Base-by-base conservation (phyloP, 2,329 filamentous ascomycete genomes). In the Fusarium anthophilum region DNA sequence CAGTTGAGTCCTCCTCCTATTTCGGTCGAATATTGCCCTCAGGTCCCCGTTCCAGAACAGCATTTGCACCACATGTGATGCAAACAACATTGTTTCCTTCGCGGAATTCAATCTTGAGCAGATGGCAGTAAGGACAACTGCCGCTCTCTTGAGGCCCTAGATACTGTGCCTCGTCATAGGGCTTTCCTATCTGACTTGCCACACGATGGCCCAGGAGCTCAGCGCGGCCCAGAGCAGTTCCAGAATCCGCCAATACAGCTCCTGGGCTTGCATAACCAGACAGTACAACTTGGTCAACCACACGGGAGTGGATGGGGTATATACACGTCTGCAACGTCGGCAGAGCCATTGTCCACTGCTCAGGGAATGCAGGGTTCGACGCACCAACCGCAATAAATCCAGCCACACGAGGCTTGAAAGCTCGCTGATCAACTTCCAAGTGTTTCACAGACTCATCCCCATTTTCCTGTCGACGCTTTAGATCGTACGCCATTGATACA, bases 401-500 rank as follows among this genome's bases (percentile, higher is more conserved):
- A 15, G 44, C 24, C 4, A 47, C 44, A 11, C 24, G 44, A 28
- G 44, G 24, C 13, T 28, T 47, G 18, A 47, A 2, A 24, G 4
- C 24, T 10, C 44, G 44, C 0, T 5, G 44, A 28, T 47, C 12
- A 14, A 28, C 0, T 10, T 47, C 7, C 3, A 15, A 4, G 24
- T 47, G 8, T 47, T 28, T 47, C 0, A 22, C 44, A 47, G 44
- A 28, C 24, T 10, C 18, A 22, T 47, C 44, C 0, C 44, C 18
- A 1, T 26, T 4, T 28, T 47, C 8, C 8, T 47, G 24, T 47
- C 44, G 44, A 20, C 44, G 12, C 2, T 5, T 28, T 0, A 22
- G 0, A 4, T 47, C 24, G 7, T 47, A 7, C 4, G 5, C 12
- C 44, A 47, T 28, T 2, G 0, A 47, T 0, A 47, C 44, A 47